Conservation (phyloP, 495 filamentous ascomycete genomes). For the Penicillium parvum region DNA sequence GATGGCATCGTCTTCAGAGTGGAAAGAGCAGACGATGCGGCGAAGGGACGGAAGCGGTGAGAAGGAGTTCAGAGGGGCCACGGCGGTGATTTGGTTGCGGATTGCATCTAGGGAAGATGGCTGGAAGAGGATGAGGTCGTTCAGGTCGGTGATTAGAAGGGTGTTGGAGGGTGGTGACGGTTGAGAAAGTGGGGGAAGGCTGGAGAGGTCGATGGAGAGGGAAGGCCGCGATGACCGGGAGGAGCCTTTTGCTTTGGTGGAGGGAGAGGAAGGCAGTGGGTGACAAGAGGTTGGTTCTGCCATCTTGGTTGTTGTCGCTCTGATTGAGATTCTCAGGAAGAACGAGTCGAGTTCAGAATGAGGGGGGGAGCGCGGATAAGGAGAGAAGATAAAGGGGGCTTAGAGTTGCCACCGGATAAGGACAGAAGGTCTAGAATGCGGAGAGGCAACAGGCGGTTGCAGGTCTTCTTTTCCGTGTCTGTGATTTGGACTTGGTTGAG, state of each 20-base stretch:
- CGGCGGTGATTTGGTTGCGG: conserved; percentile 59
- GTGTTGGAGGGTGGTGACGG: conserved; percentile 89
- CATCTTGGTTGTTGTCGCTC: conserved; percentile 16
- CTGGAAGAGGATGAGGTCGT: conserved; percentile 73
- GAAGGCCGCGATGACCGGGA: conserved; percentile 41
- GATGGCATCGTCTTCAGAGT: conserved; percentile 66
- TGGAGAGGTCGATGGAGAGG: conserved; percentile 79
- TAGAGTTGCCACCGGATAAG: conserved; percentile 18
- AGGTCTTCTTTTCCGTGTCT: background rate
- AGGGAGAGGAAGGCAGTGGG: conserved; percentile 26
- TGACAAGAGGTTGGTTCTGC: conserved; percentile 21
- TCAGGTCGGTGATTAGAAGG: conserved; percentile 84
- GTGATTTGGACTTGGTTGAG: background rate
- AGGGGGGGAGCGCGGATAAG: conserved; percentile 2
- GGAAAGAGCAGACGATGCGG: conserved; percentile 88
- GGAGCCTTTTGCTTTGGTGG: conserved; percentile 40
- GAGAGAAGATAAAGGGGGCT: conserved; percentile 13
- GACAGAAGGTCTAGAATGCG: conserved; percentile 8
- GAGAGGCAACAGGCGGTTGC: conserved; percentile 3
- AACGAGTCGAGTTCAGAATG: background rate
- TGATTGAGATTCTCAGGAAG: background rate
- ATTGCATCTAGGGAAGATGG: conserved; percentile 71
- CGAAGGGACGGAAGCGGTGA: conserved; percentile 88
- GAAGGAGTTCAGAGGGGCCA: conserved; percentile 77
- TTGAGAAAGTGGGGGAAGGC: conserved; percentile 69